phyloP scores from a whole-genome alignment of 2,329 filamentous ascomycete genomes.

The Beauveria sp. region DNA sequence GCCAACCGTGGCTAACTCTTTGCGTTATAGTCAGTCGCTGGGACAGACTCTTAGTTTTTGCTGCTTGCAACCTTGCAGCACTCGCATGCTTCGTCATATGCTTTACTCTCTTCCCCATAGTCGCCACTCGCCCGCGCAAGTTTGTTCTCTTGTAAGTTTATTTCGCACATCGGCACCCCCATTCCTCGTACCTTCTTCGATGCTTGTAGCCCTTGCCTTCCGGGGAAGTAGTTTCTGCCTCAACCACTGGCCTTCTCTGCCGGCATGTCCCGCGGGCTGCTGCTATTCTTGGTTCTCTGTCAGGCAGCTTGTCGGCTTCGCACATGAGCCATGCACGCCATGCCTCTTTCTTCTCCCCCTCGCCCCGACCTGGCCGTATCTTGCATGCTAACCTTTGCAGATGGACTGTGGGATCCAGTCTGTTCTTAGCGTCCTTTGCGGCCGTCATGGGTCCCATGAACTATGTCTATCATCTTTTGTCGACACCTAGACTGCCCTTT shows the following conservation, averaged over 20 bases:
- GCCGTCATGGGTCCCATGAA: constrained; percentile 85
- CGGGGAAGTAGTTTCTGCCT: background rate
- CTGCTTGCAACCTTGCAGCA: constrained; percentile 81
- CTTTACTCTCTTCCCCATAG: constrained; percentile 80
- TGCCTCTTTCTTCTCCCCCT: background rate
- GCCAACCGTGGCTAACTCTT: constrained; percentile 30
- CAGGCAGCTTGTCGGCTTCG: background rate
- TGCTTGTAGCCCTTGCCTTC: background rate
- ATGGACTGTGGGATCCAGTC: constrained; percentile 86
- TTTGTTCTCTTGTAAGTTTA: constrained; percentile 90
- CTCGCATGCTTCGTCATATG: constrained; percentile 87
- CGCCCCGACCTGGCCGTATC: background rate
- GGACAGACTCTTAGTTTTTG: constrained; percentile 91
- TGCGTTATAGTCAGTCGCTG: constrained; percentile 75
- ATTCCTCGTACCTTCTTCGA: background rate
- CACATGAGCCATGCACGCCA: constrained; percentile 19
- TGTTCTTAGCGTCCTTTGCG: constrained; percentile 89
- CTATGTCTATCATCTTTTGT: constrained; percentile 79
- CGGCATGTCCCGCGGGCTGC: background rate
- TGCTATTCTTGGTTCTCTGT: background rate
- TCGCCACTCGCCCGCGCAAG: constrained; percentile 77
- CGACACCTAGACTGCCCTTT: constrained; percentile 78
- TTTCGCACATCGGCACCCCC: constrained; percentile 10
- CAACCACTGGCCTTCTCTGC: constrained; percentile 7
- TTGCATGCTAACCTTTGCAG: constrained; percentile 40